Conservation (phyloP, 2,329 filamentous ascomycete species). For the Nothopassalora personata region DNA sequence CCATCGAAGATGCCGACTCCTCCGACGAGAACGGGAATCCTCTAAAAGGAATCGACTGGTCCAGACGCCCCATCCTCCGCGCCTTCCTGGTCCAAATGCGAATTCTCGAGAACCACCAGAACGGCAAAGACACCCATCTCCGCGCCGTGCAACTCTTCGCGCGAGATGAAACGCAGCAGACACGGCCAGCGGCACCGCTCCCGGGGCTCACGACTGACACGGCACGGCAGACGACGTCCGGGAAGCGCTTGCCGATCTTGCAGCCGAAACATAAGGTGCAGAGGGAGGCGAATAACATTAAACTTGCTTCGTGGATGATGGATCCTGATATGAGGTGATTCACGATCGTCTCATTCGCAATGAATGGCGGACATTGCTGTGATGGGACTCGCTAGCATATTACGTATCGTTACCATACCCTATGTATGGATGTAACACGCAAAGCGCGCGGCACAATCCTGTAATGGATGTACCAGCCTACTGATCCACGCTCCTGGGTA, state of each 20-base stretch:
- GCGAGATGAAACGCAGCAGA: constrained; percentile 33
- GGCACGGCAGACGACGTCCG: background rate
- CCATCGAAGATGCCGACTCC: constrained; percentile 30
- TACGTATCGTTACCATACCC: background rate
- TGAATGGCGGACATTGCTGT: background rate
- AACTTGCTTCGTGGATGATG: constrained; percentile 32
- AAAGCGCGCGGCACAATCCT: background rate
- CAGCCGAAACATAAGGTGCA: background rate
- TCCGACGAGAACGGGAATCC: constrained; percentile 18
- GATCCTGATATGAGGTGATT: constrained; percentile 34
- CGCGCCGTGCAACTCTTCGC: constrained; percentile 84
- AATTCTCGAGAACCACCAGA: constrained; percentile 95
- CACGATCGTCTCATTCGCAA: background rate
- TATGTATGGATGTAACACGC: background rate
- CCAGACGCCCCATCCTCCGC: constrained; percentile 66
- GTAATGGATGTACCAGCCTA: background rate
- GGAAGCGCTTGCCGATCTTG: background rate
- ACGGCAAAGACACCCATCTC: constrained; percentile 98
- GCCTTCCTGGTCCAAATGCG: constrained; percentile 87
- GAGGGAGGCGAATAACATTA: constrained; percentile 28
- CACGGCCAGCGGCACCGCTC: constrained; percentile 6
- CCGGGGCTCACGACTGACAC: constrained; percentile 14
- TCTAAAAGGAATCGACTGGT: constrained; percentile 38
- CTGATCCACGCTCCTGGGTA: background rate
- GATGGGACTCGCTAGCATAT: background rate